Conservation (phyloP, 1,284 basidiomycete species). For the Mycosarcoma maydis region DNA sequence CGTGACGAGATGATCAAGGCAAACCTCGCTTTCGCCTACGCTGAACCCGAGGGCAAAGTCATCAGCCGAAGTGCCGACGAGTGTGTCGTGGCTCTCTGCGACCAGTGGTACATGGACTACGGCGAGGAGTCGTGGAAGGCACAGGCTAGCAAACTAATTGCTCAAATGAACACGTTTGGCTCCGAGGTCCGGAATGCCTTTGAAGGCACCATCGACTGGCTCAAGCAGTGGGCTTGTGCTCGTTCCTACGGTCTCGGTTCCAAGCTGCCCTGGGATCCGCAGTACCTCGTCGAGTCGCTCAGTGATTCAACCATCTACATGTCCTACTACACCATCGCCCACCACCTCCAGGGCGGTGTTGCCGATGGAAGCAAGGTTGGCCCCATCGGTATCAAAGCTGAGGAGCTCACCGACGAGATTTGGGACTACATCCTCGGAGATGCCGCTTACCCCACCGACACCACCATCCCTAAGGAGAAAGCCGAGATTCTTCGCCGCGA, state of each 20-base stretch:
- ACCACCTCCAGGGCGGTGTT: constrained; percentile 71
- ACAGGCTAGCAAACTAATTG: constrained; percentile 83
- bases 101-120: constrained; percentile 99
- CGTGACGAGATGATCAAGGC: constrained; percentile 82
- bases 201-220: constrained; percentile 90
- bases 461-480: constrained; percentile 77
- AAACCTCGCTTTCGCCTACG: constrained; percentile 86
- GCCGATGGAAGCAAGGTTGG: constrained; percentile 82
- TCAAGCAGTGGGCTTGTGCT: constrained; percentile 99
- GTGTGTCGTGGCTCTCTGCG: constrained; percentile 96
- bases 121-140: constrained; percentile 89
- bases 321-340: constrained; percentile 94
- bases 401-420: constrained; percentile 95
- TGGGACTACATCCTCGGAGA: constrained; percentile 93
- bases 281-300: constrained; percentile 94
- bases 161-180: constrained; percentile 88
- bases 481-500: constrained; percentile 86
- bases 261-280: constrained; percentile 94
- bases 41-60: constrained; percentile 93
- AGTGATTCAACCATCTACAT: constrained; percentile 99
- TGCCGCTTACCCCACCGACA: constrained; percentile 78
- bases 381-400: constrained; percentile 82
- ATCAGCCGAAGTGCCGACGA: constrained; percentile 91
- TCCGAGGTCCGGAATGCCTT: constrained; percentile 90
- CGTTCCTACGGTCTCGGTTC: constrained; percentile 96